Evolutionary conservation across 106 monocot species (phyloP).

Genomic region (Allium sativum): DNA sequence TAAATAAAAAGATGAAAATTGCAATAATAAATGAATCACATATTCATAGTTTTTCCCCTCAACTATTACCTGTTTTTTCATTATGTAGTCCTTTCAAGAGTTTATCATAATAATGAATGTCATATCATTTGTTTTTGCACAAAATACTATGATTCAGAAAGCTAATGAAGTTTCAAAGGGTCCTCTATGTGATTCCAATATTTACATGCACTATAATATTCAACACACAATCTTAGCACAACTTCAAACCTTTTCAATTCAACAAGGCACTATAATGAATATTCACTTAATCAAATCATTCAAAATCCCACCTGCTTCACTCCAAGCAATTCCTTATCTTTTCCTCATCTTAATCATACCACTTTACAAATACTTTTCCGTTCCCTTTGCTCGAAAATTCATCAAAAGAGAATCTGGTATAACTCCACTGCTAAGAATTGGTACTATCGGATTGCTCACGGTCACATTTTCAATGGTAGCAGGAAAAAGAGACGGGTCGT

Average conservation of each 20-base stretch:
- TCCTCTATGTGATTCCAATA: conserved; percentile 73
- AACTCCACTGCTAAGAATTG: conserved; percentile 64
- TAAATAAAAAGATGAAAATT: too few species aligned
- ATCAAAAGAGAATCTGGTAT: conserved; percentile 37
- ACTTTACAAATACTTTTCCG: conserved; percentile 35
- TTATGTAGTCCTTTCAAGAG: too few species aligned
- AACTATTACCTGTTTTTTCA: too few species aligned
- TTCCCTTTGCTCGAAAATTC: conserved; percentile 43
- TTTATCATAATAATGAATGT: too few species aligned
- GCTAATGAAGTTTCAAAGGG: too few species aligned
- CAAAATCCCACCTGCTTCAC: conserved; percentile 57
- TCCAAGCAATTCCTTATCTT: conserved; percentile 77
- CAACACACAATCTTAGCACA: conserved; percentile 89
- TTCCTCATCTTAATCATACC: conserved; percentile 61
- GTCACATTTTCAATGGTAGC: conserved; percentile 79
- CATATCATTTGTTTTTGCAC: too few species aligned
- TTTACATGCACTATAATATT: conserved; percentile 88
- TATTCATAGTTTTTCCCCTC: too few species aligned
- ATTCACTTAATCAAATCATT: conserved; percentile 27
- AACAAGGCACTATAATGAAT: conserved; percentile 64
- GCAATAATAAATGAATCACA: too few species aligned
- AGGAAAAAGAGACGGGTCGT: conserved; percentile 22
- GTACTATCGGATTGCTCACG: conserved; percentile 59
- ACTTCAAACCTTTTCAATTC: conserved; percentile 89
- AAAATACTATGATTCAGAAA: too few species aligned